A percentile compares a stretch with the other conserved stretches of the same genome.
These are phyloP conservation scores for Dryas integrifolia DNA, from an alignment of 331 rosid genomes.

Conservation along the genomic window DNA sequence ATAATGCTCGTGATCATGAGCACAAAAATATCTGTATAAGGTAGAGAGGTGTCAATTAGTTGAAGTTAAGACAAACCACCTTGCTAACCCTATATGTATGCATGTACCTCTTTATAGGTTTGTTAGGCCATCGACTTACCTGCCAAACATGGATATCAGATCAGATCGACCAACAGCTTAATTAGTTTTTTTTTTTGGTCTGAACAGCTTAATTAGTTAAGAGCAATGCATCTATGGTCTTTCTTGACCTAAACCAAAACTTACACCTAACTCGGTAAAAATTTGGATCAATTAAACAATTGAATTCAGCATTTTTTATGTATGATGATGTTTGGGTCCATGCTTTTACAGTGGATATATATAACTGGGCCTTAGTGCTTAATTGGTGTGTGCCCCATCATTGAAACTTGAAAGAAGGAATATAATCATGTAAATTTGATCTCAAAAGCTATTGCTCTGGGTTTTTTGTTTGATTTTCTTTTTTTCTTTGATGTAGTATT, in stretches of 20 bases:
- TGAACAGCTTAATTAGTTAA: neutral
- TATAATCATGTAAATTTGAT: constrained; percentile 22
- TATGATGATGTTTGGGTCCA: constrained; percentile 32
- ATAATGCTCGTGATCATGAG: neutral
- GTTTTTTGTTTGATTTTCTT: neutral
- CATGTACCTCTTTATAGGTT: neutral
- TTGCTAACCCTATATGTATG: constrained; percentile 1
- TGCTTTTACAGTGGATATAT: constrained; percentile 5
- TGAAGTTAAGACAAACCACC: constrained; percentile 21
- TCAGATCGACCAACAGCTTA: constrained; percentile 9
- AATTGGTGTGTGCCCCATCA: constrained; percentile 36
- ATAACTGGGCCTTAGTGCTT: constrained; percentile 24
- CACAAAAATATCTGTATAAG: constrained; percentile 8
- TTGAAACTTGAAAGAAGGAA: constrained; percentile 18
- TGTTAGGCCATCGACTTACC: constrained; percentile 26
- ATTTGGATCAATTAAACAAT: neutral
- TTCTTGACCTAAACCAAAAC: neutral
- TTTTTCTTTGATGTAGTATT: constrained; percentile 2
- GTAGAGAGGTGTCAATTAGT: constrained; percentile 7
- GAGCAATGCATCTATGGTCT: neutral
- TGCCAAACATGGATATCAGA: constrained; percentile 6
- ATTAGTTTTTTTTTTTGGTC: too few relatives aligned
- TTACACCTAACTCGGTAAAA: neutral
- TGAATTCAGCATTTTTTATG: neutral
- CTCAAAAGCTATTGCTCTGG: constrained; percentile 4